A percentile compares a stretch with the other conserved stretches of the same genome.
These are phyloP conservation scores for Petunia secreta DNA, from an alignment of 257 asterid genomes.

Conservation along the genomic window DNA sequence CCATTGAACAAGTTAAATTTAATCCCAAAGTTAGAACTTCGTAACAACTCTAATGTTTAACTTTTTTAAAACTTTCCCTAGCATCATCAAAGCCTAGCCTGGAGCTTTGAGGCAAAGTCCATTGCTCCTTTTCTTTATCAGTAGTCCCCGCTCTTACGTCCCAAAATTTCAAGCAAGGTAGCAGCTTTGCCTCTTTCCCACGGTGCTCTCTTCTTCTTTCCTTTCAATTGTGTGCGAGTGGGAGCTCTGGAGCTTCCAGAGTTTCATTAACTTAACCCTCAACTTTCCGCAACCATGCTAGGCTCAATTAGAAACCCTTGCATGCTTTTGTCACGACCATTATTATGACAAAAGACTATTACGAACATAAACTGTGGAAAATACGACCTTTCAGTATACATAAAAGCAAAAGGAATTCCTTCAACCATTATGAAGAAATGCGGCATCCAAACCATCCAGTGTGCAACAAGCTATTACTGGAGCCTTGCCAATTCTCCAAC, in stretches of 20 bases:
- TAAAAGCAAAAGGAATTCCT: no score
- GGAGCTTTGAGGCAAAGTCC: neutral
- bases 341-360: neutral
- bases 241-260: neutral
- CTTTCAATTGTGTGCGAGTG: neutral
- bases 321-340: neutral
- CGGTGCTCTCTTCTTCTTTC: neutral
- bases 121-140: neutral
- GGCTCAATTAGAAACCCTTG: neutral
- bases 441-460: no score
- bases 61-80: neutral
- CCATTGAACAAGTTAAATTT: neutral
- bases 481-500: no score
- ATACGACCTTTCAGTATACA: no score
- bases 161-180: constrained; percentile 16
- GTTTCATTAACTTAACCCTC: neutral
- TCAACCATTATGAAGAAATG: no score
- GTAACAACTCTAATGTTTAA: neutral
- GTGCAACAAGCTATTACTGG: no score
- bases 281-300: neutral
- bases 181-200: neutral
- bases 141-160: neutral
- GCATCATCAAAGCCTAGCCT: neutral
- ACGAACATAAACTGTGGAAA: no score
- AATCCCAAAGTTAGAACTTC: neutral